Evolutionary conservation across 1,284 basidiomycete species (phyloP).

Genomic region (Chalciporus sp.): DNA sequence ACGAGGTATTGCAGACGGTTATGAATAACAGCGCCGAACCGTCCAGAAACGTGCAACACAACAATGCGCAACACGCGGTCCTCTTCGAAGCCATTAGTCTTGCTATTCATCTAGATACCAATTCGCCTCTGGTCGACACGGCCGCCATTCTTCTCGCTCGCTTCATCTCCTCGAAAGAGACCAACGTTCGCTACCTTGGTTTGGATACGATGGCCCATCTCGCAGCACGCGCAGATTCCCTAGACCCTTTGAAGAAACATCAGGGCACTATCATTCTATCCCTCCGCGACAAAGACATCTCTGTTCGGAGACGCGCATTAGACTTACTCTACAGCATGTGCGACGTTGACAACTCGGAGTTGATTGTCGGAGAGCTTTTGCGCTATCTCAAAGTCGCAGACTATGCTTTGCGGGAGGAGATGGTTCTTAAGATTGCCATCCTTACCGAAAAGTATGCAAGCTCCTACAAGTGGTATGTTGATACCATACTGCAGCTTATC

Average conservation of each 20-base stretch:
- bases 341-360: conserved; percentile 92
- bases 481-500: conserved; percentile 94
- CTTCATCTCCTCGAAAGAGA: conserved; percentile 97
- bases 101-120: conserved; percentile 95
- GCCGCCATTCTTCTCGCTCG: conserved; percentile 92
- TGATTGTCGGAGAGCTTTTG: conserved; percentile 93
- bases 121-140: conserved; percentile 85
- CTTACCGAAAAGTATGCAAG: conserved; percentile 97
- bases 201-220: conserved; percentile 99
- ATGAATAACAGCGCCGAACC: conserved; percentile 93
- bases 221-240: conserved; percentile 88
- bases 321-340: conserved; percentile 99
- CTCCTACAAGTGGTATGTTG: conserved; percentile 95
- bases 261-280: conserved; percentile 95
- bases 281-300: conserved; percentile 96
- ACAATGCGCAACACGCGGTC: conserved; percentile 98
- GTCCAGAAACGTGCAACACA: conserved; percentile 95
- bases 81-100: conserved; percentile 98
- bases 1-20: conserved; percentile 86
- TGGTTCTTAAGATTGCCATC: conserved; percentile 99
- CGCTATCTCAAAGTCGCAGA: conserved; percentile 94
- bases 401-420: conserved; percentile 94
- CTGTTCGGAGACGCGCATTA: conserved; percentile 90
- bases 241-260: conserved; percentile 93
- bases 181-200: conserved; percentile 97